Percentiles rank a stretch among this genome's conserved stretches.
These are phyloP conservation scores for Taphrina populina DNA, from an alignment of 1,139 yeast species.

Conservation along the genomic window DNA sequence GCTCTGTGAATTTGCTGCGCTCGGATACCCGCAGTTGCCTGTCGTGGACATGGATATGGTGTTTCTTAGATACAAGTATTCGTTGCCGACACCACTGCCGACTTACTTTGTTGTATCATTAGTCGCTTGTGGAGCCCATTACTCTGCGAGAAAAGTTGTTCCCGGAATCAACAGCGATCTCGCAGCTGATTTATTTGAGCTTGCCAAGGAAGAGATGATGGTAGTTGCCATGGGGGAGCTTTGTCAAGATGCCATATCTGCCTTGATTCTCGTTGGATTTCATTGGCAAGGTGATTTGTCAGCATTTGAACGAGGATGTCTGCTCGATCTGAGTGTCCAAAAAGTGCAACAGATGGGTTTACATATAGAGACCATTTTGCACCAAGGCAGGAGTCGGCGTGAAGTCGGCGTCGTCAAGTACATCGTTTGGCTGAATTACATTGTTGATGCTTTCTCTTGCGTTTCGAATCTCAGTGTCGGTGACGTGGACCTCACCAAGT, in stretches of 20 bases:
- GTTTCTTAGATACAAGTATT: conserved; percentile 16
- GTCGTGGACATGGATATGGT: conserved; percentile 24
- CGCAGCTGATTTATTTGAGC: conserved; percentile 12
- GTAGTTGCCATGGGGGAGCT: conserved; percentile 6
- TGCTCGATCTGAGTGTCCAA: background rate
- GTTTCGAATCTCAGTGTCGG: background rate
- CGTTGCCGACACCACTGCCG: conserved; percentile 17
- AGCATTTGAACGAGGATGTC: conserved; percentile 10
- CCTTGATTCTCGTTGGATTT: conserved; percentile 11
- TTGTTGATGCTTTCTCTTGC: conserved; percentile 21
- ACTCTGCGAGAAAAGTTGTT: conserved; percentile 9
- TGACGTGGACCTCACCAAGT: conserved; percentile 1
- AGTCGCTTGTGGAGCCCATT: conserved; percentile 25
- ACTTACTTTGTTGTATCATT: conserved; percentile 8
- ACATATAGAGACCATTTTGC: conserved; percentile 7
- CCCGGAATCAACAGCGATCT: conserved; percentile 9
- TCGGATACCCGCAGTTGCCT: conserved; percentile 12
- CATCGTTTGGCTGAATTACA: conserved; percentile 25
- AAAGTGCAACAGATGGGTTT: conserved; percentile 13
- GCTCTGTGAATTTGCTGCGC: conserved; percentile 8
- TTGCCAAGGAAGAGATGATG: conserved; percentile 21
- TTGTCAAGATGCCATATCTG: conserved; percentile 10
- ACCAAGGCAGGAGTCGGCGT: conserved; percentile 5
- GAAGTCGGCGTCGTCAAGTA: conserved; percentile 12
- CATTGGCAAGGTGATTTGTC: conserved; percentile 24